Evolutionary conservation across 352 stramenopile genomes (phyloP).

Genomic region (Phytophthora foliorum): DNA sequence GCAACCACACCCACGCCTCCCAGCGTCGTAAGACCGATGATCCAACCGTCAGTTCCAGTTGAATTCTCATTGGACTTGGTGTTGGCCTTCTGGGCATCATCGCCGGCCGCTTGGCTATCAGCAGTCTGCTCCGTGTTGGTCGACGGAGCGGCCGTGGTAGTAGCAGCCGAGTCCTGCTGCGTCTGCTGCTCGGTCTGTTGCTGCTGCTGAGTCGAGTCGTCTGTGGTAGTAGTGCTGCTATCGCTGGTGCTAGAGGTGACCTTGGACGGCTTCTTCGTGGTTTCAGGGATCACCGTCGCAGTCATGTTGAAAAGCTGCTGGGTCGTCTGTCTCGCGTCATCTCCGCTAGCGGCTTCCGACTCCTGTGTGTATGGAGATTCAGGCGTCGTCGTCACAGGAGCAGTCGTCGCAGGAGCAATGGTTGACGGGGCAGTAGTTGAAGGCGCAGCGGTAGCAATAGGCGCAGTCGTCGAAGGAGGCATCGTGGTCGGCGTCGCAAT

Average conservation of each 20-base stretch:
- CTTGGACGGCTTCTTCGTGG: constrained; percentile 24
- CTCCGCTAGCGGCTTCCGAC: constrained; percentile 19
- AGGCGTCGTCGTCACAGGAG: constrained; percentile 23
- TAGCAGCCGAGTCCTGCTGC: constrained; percentile 13
- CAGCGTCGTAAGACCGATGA: constrained; percentile 37
- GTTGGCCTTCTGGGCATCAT: constrained; percentile 34
- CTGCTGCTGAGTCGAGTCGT: constrained; percentile 7
- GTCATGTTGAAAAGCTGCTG: constrained; percentile 30
- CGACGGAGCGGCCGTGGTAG: constrained; percentile 13
- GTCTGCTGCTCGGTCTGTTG: constrained; percentile 23
- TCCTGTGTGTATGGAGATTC: constrained; percentile 25
- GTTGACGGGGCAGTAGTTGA: constrained; percentile 19
- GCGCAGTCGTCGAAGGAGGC: constrained; percentile 19
- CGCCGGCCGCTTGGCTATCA: constrained; percentile 19
- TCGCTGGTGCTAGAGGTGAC: neutral
- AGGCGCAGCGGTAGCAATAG: constrained; percentile 23
- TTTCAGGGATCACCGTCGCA: constrained; percentile 15
- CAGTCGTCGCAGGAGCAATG: constrained; percentile 11
- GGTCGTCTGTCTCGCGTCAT: constrained; percentile 7
- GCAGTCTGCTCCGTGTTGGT: constrained; percentile 16
- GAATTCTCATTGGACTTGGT: constrained; percentile 23
- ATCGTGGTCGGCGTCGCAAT: constrained; percentile 21
- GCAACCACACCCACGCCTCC: constrained; percentile 36
- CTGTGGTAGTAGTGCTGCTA: constrained; percentile 6
- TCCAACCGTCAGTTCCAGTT: constrained; percentile 32